Conservation (phyloP, 306 rosid genomes). For the Prunus salicina region DNA sequence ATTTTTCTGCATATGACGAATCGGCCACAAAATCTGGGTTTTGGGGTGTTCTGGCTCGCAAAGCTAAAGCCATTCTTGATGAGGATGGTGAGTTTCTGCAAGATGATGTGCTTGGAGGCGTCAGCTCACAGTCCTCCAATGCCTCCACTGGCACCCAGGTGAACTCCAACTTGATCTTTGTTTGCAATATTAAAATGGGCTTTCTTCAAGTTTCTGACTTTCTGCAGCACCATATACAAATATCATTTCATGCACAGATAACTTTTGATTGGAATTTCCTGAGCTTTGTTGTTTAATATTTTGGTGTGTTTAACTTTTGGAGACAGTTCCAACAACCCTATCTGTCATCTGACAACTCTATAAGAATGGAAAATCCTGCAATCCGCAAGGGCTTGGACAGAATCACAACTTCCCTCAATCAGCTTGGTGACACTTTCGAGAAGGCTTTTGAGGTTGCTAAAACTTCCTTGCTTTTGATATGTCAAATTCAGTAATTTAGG, state of each 20-base stretch:
- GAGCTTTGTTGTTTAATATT: constrained; percentile 4
- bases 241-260: background rate
- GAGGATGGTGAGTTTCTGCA: constrained; percentile 38
- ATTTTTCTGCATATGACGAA: constrained; percentile 49
- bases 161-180: background rate
- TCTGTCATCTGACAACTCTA: constrained; percentile 37
- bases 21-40: constrained; percentile 54
- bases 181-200: background rate
- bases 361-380: constrained; percentile 60
- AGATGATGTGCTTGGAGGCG: constrained; percentile 20
- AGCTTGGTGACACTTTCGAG: constrained; percentile 92
- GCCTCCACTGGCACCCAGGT: constrained; percentile 54
- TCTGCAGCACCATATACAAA: background rate
- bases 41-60: constrained; percentile 85
- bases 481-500: background rate
- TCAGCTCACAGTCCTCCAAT: constrained; percentile 32
- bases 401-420: constrained; percentile 79
- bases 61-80: constrained; percentile 85
- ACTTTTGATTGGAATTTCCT: background rate
- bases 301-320: background rate
- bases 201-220: background rate
- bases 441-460: constrained; percentile 77
- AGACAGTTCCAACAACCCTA: constrained; percentile 44
- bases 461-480: background rate
- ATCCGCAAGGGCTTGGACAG: constrained; percentile 73